Evolutionary conservation across 139 green algal species (phyloP), one percentile per base, ranked within the genome.

Genomic region (Chlorella sp.): DNA sequence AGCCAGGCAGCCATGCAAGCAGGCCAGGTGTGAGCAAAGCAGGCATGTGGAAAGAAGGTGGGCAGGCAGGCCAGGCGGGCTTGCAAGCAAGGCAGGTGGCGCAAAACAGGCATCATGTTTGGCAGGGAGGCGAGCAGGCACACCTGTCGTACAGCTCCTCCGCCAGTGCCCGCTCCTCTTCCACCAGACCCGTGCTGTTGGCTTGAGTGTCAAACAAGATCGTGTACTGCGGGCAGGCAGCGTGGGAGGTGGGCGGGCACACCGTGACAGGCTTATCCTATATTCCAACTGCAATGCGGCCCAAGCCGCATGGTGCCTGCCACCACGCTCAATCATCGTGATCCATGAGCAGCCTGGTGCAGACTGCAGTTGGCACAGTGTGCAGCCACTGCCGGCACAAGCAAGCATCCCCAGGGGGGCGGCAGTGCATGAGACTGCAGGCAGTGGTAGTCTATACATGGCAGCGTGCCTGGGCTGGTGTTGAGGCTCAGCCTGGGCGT

Each of bases 131-230:
- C 71, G 32, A 21, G 48, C 48, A 57, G 48, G 37, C 37, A 26
- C 78, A 83, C 78, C 78, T 83, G 21, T 83, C 40, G 42, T 61
- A 83, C 24, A 83, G 78, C 78, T 83, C 39, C 78, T 64, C 39
- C 18, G 78, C 78, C 78, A 53, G 39, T 39, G 42, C 4, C 39
- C 39, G 78, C 78, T 83, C 78, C 78, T 61, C 9, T 12, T 14
- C 78, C 3, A 32, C 42, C 9, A 83, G 78, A 7, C 39, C 42
- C 3, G 78, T 83, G 39, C 57, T n/a, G 36, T 83, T 83, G 37
- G 15, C n/a, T 14, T 83, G 39, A 15, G 39, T 61, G 7, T 12
- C 39, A 21, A 83, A 16, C 22, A 36, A 14, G 26, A 83, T 40
- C 78, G 21, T 30, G 26, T 64, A 83, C 71, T 78, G 71, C 71